phyloP scores from a whole-genome alignment of 164 flowering plant genomes.

The Chimonanthus praecox region DNA sequence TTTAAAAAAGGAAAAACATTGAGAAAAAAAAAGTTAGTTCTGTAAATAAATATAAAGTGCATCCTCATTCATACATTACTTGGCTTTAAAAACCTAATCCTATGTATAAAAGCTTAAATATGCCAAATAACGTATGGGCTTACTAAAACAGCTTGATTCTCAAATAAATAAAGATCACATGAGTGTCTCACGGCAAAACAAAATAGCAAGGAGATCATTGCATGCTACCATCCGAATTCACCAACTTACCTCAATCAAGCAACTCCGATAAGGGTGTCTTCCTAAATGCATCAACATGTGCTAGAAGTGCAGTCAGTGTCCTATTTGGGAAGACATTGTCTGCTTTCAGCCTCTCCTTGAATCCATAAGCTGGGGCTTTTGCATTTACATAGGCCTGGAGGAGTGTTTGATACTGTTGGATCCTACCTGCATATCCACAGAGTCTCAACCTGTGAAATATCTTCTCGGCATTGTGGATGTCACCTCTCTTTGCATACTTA shows the following conservation, averaged over 20 bases:
- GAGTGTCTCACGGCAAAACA: neutral
- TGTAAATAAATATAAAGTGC: neutral
- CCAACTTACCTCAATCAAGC: slow-evolving; percentile 40
- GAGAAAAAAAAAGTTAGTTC: too few relatives aligned
- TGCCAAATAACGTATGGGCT: too few relatives aligned
- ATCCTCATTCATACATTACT: neutral
- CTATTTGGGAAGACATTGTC: slow-evolving; percentile 64
- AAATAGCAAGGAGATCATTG: neutral
- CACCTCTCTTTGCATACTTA: slow-evolving; percentile 69
- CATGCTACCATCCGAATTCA: neutral
- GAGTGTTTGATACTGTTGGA: slow-evolving; percentile 44
- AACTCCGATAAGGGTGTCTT: slow-evolving; percentile 52
- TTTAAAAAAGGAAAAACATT: too few relatives aligned
- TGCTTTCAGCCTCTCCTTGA: slow-evolving; percentile 72
- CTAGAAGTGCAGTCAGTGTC: slow-evolving; percentile 34
- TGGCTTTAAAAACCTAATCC: neutral
- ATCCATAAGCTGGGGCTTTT: slow-evolving; percentile 72
- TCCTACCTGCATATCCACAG: slow-evolving; percentile 48
- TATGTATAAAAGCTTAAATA: neutral
- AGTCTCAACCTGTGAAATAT: slow-evolving; percentile 54
- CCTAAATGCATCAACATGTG: slow-evolving; percentile 47
- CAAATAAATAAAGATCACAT: neutral
- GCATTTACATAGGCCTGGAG: slow-evolving; percentile 60
- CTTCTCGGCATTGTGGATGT: slow-evolving; percentile 75
- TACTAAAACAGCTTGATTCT: neutral